phyloP scores from a whole-genome alignment of 2,329 filamentous ascomycete genomes.

The Sporothrix euskadiensis region DNA sequence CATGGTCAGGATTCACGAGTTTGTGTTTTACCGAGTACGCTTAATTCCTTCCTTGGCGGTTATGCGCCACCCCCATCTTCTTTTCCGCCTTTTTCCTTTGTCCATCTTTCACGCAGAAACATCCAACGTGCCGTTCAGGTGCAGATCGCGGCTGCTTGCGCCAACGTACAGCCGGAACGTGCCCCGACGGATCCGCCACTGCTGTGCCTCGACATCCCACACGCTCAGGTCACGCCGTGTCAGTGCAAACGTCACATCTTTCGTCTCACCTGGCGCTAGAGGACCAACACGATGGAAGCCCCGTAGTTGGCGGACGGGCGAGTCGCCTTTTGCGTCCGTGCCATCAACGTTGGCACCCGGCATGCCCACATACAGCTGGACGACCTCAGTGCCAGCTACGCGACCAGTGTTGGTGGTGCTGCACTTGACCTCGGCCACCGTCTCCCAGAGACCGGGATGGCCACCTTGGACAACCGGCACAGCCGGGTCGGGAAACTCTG shows the following conservation, averaged over 20 bases:
- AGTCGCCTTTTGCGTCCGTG: constrained; percentile 1
- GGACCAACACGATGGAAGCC: constrained; percentile 62
- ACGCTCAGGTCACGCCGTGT: constrained; percentile 65
- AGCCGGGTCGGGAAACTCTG: constrained; percentile 21
- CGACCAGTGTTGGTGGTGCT: constrained; percentile 46
- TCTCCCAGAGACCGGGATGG: constrained; percentile 44
- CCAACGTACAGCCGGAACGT: constrained; percentile 47
- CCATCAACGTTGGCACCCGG: constrained; percentile 23
- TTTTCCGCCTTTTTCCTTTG: neutral
- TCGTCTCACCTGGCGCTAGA: constrained; percentile 47
- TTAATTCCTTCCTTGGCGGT: neutral
- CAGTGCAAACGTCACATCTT: constrained; percentile 52
- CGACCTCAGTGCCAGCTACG: constrained; percentile 34
- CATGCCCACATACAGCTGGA: constrained; percentile 36
- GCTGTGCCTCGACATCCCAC: constrained; percentile 63
- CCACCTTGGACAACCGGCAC: constrained; percentile 30
- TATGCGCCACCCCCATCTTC: neutral
- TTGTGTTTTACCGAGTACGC: too few relatives aligned
- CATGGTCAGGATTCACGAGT: too few relatives aligned
- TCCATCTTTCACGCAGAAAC: neutral
- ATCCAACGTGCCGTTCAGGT: constrained; percentile 38
- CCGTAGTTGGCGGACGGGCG: constrained; percentile 52
- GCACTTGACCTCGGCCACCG: constrained; percentile 42
- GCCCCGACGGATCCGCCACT: constrained; percentile 56
- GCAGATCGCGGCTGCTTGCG: constrained; percentile 46